Evolutionary conservation across 441 rosid species (phyloP).

Genomic region (Kokia cookei): DNA sequence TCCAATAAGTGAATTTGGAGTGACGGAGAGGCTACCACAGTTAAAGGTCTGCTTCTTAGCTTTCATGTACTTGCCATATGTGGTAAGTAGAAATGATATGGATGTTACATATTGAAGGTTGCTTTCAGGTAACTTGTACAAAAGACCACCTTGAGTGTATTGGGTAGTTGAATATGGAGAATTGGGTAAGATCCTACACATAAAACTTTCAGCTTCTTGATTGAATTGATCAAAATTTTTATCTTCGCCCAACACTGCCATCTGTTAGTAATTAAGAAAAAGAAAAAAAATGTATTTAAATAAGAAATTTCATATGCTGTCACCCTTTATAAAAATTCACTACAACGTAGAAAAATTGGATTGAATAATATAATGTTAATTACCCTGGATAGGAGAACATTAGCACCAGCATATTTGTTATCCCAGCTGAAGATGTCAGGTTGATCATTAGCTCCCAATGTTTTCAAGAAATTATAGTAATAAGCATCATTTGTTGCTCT

Average conservation of each 20-base stretch:
- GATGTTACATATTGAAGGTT: slow-evolving; percentile 86
- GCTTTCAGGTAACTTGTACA: slow-evolving; percentile 55
- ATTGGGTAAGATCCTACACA: slow-evolving; percentile 75
- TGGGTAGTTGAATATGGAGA: slow-evolving; percentile 73
- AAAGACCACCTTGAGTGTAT: slow-evolving; percentile 81
- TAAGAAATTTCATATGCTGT: too few species aligned
- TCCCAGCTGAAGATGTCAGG: slow-evolving; percentile 74
- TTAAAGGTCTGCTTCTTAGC: slow-evolving; percentile 40
- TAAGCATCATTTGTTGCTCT: slow-evolving; percentile 45
- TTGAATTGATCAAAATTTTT: slow-evolving; percentile 50
- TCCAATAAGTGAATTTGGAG: slow-evolving; percentile 34
- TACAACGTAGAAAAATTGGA: background rate
- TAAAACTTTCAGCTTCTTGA: slow-evolving; percentile 65
- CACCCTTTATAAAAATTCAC: too few species aligned
- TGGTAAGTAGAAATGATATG: slow-evolving; percentile 67
- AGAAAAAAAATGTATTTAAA: background rate
- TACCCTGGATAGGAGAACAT: slow-evolving; percentile 56
- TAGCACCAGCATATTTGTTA: slow-evolving; percentile 63
- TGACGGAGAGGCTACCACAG: slow-evolving; percentile 55
- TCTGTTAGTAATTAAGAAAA: slow-evolving; percentile 22
- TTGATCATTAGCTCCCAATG: slow-evolving; percentile 51
- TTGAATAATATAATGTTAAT: background rate
- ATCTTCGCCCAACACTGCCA: slow-evolving; percentile 50
- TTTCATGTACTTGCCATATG: slow-evolving; percentile 79
- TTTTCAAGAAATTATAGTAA: slow-evolving; percentile 43